These are phyloP conservation scores for Ascochyta koolunga DNA, from an alignment of 2,329 filamentous ascomycete genomes.

Conservation along the genomic window DNA sequence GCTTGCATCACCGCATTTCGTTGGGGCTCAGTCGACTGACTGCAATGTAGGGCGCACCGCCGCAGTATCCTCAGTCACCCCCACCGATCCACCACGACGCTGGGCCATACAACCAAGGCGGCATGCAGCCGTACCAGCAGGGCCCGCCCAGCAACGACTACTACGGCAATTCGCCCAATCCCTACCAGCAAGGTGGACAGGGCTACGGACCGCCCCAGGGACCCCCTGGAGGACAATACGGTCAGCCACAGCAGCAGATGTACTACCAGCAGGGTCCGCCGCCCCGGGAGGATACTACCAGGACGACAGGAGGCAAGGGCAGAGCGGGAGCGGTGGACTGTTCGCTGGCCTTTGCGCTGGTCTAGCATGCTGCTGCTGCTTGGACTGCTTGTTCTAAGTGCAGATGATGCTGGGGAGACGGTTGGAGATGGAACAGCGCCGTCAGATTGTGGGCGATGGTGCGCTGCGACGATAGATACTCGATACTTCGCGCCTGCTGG, in stretches of 20 bases:
- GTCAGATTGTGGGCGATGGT: background rate
- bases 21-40: constrained; percentile 24
- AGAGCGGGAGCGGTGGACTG: constrained; percentile 46
- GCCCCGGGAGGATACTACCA: constrained; percentile 49
- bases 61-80: constrained; percentile 42
- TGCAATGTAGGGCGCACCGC: constrained; percentile 35
- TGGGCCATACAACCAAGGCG: constrained; percentile 28
- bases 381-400: constrained; percentile 57
- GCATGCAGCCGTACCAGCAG: constrained; percentile 21
- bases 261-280: constrained; percentile 43
- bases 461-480: constrained; percentile 1
- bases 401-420: background rate
- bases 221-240: constrained; percentile 32
- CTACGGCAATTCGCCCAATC: constrained; percentile 28
- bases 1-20: background rate
- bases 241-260: constrained; percentile 45
- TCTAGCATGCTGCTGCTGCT: constrained; percentile 59
- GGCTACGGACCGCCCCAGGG: constrained; percentile 29
- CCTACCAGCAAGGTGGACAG: constrained; percentile 24
- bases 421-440: background rate
- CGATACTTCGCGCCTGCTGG: constrained; percentile 17
- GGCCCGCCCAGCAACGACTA: constrained; percentile 21
- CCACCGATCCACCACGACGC: constrained; percentile 42
- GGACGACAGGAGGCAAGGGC: constrained; percentile 39
- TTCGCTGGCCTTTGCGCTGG: constrained; percentile 52